These are phyloP conservation scores for Anacardium occidentale DNA, from an alignment of 345 rosid genomes.

Conservation along the genomic window DNA sequence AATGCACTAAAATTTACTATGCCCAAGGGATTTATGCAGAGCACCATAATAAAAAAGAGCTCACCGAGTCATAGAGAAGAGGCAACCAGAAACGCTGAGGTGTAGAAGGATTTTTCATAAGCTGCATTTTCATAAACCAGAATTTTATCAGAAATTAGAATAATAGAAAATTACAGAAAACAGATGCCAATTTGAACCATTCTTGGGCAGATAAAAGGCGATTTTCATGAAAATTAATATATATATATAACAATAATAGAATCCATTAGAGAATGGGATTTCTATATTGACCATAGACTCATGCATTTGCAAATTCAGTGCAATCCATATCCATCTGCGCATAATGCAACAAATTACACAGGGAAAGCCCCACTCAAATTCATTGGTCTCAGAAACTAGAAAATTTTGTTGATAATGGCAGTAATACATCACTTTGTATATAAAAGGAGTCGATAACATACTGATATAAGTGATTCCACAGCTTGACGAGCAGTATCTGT, in stretches of 20 bases:
- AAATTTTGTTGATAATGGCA: slow-evolving; percentile 6
- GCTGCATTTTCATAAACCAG: slow-evolving; percentile 49
- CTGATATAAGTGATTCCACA: slow-evolving; percentile 76
- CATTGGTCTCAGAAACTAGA: not conserved
- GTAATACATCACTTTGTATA: not conserved
- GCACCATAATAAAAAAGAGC: slow-evolving; percentile 8
- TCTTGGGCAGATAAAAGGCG: not conserved
- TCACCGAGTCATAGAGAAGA: slow-evolving; percentile 84
- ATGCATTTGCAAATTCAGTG: not conserved
- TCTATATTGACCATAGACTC: not conserved
- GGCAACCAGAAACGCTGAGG: slow-evolving; percentile 94
- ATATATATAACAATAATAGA: not conserved
- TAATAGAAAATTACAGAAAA: not conserved
- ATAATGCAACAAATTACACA: not conserved
- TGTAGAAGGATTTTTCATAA: slow-evolving; percentile 84
- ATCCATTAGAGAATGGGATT: not conserved
- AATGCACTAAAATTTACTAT: slow-evolving; percentile 1
- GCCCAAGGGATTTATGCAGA: not conserved
- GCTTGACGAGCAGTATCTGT: slow-evolving; percentile 63
- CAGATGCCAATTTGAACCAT: not conserved
- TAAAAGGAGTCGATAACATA: slow-evolving; percentile 21
- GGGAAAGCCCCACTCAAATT: not conserved
- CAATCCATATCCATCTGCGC: not conserved
- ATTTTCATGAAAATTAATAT: not conserved
- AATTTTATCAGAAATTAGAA: not conserved